These are phyloP conservation scores for Pythium monospermum DNA, from an alignment of 352 stramenopile genomes.

Conservation along the genomic window DNA sequence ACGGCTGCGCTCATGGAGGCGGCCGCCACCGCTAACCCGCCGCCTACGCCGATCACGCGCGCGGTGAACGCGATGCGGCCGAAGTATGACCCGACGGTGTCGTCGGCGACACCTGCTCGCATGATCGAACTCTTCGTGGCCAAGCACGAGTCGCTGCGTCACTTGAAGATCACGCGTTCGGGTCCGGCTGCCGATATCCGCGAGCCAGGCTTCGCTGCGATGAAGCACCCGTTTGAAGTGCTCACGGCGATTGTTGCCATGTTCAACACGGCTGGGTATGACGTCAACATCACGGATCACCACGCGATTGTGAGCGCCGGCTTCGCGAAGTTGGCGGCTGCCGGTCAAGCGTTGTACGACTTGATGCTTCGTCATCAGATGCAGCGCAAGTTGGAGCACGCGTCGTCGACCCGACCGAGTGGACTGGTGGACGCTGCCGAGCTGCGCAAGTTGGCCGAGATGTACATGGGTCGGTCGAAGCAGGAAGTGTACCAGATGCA, in stretches of 20 bases:
- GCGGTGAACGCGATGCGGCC: slow-evolving; percentile 3
- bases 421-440: neutral
- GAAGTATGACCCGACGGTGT: neutral
- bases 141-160: slow-evolving; percentile 8
- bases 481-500: neutral
- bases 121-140: neutral
- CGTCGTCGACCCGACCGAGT: neutral
- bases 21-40: neutral
- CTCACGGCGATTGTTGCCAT: slow-evolving; percentile 5
- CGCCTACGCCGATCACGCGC: neutral
- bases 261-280: slow-evolving; percentile 12
- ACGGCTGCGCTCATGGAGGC: neutral
- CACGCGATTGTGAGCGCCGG: neutral
- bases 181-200: neutral
- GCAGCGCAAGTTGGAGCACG: neutral
- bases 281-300: neutral
- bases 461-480: slow-evolving; percentile 1
- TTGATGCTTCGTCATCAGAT: slow-evolving; percentile 5
- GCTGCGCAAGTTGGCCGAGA: neutral
- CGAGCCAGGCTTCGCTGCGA: slow-evolving; percentile 9
- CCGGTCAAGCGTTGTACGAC: slow-evolving; percentile 5
- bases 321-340: neutral
- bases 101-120: neutral
- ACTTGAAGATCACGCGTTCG: neutral
- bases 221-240: neutral